These are phyloP conservation scores for Thymus mandschuricus DNA, from an alignment of 257 asterid species.

Conservation along the genomic window DNA sequence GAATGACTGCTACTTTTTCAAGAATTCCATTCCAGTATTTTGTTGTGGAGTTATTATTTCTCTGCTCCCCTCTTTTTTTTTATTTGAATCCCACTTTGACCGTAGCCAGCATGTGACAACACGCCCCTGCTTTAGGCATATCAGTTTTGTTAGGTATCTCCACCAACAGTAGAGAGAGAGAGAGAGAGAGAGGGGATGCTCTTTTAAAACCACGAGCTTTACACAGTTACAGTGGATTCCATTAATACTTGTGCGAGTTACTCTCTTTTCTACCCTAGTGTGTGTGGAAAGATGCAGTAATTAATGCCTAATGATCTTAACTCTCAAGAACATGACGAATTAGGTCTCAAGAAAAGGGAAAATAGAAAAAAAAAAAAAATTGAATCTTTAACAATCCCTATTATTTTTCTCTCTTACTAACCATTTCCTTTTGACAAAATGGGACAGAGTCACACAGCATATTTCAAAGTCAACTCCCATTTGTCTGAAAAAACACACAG, in stretches of 20 bases:
- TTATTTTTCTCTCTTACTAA: too few species aligned
- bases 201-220: slow-evolving; percentile 5
- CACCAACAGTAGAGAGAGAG: neutral
- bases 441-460: neutral
- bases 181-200: slow-evolving; percentile 20
- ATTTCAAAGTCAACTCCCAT: neutral
- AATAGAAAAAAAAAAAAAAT: neutral
- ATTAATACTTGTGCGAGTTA: neutral
- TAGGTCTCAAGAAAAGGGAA: neutral
- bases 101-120: slow-evolving; percentile 28
- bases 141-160: slow-evolving; percentile 19
- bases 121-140: slow-evolving; percentile 11
- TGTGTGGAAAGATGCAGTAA: neutral
- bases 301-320: neutral
- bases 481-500: neutral
- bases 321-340: neutral
- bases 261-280: neutral
- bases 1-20: slow-evolving; percentile 25
- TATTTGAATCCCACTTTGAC: slow-evolving; percentile 30
- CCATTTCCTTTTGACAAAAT: neutral
- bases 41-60: neutral
- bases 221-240: neutral
- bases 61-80: neutral
- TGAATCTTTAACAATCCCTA: neutral
- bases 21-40: neutral